Conservation (phyloP, 805 yeast species). For the Brettanomyces sp. region DNA sequence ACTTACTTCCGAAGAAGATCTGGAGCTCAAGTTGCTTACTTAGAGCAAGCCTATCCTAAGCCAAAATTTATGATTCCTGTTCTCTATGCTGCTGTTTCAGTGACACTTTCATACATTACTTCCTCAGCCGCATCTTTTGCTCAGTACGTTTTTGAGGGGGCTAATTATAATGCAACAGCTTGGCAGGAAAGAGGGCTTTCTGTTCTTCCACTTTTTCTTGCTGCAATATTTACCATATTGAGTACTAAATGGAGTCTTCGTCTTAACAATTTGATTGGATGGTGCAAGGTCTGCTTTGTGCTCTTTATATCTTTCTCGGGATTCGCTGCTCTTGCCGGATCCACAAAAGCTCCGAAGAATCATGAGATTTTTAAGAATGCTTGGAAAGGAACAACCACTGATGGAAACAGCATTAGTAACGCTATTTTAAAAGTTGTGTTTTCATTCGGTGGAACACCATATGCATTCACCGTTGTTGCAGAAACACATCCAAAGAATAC, state of each 20-base stretch:
- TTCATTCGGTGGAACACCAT: conserved; percentile 32
- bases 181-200: conserved; percentile 79
- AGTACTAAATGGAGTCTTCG: conserved; percentile 59
- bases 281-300: conserved; percentile 63
- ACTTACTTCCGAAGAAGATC: conserved; percentile 44
- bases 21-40: conserved; percentile 80
- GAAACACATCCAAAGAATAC: conserved; percentile 30
- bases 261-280: conserved; percentile 57
- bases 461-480: conserved; percentile 29
- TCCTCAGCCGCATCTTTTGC: conserved; percentile 79
- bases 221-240: conserved; percentile 52
- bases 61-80: conserved; percentile 63
- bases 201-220: conserved; percentile 61
- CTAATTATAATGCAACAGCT: conserved; percentile 52
- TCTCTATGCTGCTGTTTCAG: conserved; percentile 62
- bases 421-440: conserved; percentile 36
- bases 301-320: conserved; percentile 66
- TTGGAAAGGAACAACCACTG: conserved; percentile 32
- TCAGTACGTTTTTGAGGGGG: conserved; percentile 67
- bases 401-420: conserved; percentile 33
- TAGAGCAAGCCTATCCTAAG: conserved; percentile 59
- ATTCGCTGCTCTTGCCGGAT: conserved; percentile 79
- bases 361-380: conserved; percentile 25
- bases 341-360: conserved; percentile 29
- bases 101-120: conserved; percentile 79